phyloP scores from a whole-genome alignment of 768 basidiomycete species.

The Paxillus involutus region DNA sequence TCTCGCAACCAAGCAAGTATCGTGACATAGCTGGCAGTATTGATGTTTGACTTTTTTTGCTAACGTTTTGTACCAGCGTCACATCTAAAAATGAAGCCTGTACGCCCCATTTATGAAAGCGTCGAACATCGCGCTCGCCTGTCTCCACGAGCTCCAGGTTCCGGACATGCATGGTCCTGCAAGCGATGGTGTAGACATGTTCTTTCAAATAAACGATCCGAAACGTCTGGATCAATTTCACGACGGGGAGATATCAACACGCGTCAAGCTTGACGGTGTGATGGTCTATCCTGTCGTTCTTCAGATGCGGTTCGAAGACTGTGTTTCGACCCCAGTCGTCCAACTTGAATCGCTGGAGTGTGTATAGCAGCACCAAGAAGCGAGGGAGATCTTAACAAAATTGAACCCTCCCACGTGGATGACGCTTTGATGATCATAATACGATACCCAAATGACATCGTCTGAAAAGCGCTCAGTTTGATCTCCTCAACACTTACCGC shows the following conservation, averaged over 20 bases:
- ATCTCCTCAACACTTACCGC: background rate
- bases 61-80: too few species aligned
- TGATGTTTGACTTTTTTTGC: too few species aligned
- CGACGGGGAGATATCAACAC: background rate
- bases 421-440: background rate
- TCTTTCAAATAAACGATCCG: background rate
- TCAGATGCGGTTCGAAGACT: background rate
- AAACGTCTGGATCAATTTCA: background rate
- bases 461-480: background rate
- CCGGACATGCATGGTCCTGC: background rate
- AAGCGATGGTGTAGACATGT: background rate
- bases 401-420: background rate
- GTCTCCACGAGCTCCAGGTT: background rate
- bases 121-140: background rate
- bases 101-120: background rate
- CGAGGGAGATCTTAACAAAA: conserved; percentile 2
- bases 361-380: background rate
- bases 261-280: too few species aligned
- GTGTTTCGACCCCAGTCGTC: background rate
- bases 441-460: background rate
- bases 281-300: too few species aligned
- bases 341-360: background rate
- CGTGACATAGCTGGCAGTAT: too few species aligned
- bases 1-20: too few species aligned
- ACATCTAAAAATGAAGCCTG: too few species aligned